These are phyloP conservation scores for Eimeria falciformis DNA, from an alignment of 169 alveolate species.

Conservation along the genomic window DNA sequence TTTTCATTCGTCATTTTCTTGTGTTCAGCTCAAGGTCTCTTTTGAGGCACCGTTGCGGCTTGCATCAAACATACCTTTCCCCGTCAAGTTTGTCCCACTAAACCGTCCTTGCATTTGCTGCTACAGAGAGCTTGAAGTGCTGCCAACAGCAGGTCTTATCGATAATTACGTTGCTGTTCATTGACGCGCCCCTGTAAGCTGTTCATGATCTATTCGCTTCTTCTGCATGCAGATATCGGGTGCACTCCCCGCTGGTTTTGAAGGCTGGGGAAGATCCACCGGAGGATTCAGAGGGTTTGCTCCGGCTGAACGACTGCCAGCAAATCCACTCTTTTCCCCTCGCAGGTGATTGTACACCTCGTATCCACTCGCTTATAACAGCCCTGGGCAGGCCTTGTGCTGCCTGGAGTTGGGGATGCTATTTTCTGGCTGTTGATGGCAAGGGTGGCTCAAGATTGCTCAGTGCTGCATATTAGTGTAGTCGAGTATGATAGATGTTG, in stretches of 20 bases:
- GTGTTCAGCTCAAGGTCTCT: constrained; percentile 63
- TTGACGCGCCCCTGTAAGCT: too few relatives aligned
- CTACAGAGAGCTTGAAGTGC: too few relatives aligned
- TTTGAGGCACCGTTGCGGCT: constrained; percentile 72
- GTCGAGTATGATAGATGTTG: background rate
- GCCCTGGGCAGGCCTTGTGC: too few relatives aligned
- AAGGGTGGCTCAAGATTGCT: background rate
- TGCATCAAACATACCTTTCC: constrained; percentile 64
- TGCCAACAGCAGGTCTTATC: too few relatives aligned
- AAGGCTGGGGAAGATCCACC: constrained; percentile 63
- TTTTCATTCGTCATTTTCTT: constrained; percentile 50
- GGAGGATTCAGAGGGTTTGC: constrained; percentile 56
- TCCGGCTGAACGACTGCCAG: constrained; percentile 42
- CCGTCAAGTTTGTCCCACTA: constrained; percentile 62
- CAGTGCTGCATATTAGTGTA: background rate
- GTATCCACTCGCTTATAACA: background rate
- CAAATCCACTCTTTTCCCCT: constrained; percentile 40
- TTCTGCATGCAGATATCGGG: constrained; percentile 37
- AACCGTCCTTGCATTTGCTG: too few relatives aligned
- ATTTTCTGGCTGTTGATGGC: background rate
- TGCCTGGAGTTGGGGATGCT: too few relatives aligned
- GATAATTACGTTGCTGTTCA: too few relatives aligned
- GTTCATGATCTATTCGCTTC: too few relatives aligned
- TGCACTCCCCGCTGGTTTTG: constrained; percentile 35
- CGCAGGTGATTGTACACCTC: constrained; percentile 6